phyloP scores from a whole-genome alignment of 1,139 yeast species.

The Kurtzmaniella natalensis region DNA sequence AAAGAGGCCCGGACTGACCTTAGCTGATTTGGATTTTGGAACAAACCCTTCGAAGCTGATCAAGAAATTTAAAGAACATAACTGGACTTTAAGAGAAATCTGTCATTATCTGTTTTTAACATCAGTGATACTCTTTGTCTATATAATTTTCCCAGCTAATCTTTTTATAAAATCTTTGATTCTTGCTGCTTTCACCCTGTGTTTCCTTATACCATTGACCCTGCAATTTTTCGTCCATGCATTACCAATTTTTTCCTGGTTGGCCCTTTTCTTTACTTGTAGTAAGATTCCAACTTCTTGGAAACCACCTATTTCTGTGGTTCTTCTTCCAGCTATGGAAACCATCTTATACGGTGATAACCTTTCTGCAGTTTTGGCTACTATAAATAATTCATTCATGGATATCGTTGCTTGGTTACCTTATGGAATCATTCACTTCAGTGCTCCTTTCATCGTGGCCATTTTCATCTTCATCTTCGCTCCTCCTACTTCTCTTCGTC shows the following conservation, averaged over 20 bases:
- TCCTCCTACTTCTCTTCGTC: conserved; percentile 84
- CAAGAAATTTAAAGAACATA: conserved; percentile 44
- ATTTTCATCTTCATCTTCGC: conserved; percentile 77
- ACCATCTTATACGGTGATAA: conserved; percentile 93
- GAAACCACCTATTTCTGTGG: conserved; percentile 89
- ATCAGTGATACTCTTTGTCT: conserved; percentile 47
- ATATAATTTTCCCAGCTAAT: conserved; percentile 49
- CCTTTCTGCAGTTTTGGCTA: conserved; percentile 79
- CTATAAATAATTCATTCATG: conserved; percentile 59
- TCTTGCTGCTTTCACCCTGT: conserved; percentile 27
- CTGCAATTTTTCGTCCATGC: conserved; percentile 85
- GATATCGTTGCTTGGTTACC: conserved; percentile 96
- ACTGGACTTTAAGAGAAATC: conserved; percentile 43
- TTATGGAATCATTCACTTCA: conserved; percentile 86
- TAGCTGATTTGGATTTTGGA: conserved; percentile 58
- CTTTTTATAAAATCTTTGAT: conserved; percentile 43
- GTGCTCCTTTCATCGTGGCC: conserved; percentile 86
- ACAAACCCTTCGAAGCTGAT: conserved; percentile 51
- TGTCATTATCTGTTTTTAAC: conserved; percentile 50
- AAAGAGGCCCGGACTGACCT: conserved; percentile 48
- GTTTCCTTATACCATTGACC: conserved; percentile 67
- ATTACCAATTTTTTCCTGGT: conserved; percentile 85
- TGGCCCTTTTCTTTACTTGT: conserved; percentile 76
- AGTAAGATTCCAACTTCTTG: conserved; percentile 70
- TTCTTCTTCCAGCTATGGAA: conserved; percentile 90